phyloP scores from a whole-genome alignment of 495 filamentous ascomycete genomes.

The Neurospora sp. region DNA sequence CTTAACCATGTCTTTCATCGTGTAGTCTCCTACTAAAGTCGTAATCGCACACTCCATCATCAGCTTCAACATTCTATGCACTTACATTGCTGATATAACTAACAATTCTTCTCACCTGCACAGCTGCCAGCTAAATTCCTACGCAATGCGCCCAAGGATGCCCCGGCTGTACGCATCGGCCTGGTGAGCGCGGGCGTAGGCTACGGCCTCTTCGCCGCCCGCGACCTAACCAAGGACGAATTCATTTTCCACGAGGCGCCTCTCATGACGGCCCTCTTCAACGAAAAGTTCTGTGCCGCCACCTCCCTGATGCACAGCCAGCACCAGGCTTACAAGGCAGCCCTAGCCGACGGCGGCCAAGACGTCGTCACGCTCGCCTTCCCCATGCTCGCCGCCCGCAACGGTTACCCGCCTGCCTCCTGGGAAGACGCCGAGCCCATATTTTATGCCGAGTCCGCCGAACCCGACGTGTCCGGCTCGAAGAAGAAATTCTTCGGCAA shows the following conservation, averaged over 20 bases:
- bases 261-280: slow-evolving; percentile 13
- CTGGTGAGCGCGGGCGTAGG: slow-evolving; percentile 13
- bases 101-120: neutral
- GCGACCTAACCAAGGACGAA: slow-evolving; percentile 12
- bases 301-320: slow-evolving; percentile 2
- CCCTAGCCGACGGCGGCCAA: neutral
- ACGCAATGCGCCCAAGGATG: slow-evolving; percentile 4
- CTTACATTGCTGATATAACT: neutral
- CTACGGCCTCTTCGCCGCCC: slow-evolving; percentile 21
- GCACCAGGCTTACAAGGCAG: slow-evolving; percentile 3
- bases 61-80: too few relatives aligned
- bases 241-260: slow-evolving; percentile 21
- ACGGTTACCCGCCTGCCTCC: neutral
- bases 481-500: slow-evolving; percentile 2
- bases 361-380: slow-evolving; percentile 6
- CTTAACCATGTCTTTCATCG: neutral
- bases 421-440: neutral
- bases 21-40: neutral
- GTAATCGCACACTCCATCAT: neutral
- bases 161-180: slow-evolving; percentile 11
- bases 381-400: slow-evolving; percentile 7
- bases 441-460: neutral
- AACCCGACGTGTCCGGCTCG: neutral
- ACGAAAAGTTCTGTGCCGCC: slow-evolving; percentile 11
- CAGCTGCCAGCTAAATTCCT: slow-evolving; percentile 10